Percentiles rank a stretch among this genome's conserved stretches.
These are phyloP conservation scores for Phytophthora boehmeriae DNA, from an alignment of 352 stramenopile species.

Conservation along the genomic window DNA sequence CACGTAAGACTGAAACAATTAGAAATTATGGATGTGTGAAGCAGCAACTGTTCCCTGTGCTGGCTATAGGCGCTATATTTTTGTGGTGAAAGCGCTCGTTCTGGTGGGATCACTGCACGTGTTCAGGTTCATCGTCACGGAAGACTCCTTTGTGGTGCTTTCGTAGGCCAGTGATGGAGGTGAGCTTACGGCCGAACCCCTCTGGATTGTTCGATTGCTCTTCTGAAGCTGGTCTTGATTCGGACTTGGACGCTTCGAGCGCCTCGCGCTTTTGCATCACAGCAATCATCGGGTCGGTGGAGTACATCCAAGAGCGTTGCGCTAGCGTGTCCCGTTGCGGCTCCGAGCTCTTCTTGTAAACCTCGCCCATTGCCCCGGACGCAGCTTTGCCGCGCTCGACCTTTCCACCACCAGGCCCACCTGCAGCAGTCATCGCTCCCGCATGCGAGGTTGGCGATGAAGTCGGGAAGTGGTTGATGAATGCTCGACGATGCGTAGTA, in stretches of 20 bases:
- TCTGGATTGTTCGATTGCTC: constrained; percentile 16
- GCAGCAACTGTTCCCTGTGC: constrained; percentile 9
- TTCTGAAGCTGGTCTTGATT: constrained; percentile 7
- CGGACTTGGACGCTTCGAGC: neutral
- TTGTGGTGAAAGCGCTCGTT: neutral
- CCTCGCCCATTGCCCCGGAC: constrained; percentile 68
- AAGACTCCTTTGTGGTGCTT: constrained; percentile 67
- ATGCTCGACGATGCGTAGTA: constrained; percentile 65
- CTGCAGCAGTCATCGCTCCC: constrained; percentile 43
- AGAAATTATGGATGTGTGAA: constrained; percentile 25
- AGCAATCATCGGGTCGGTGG: constrained; percentile 67
- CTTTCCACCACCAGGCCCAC: constrained; percentile 44
- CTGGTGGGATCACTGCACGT: constrained; percentile 11
- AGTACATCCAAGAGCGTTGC: constrained; percentile 83
- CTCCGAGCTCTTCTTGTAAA: constrained; percentile 58
- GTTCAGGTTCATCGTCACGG: constrained; percentile 49
- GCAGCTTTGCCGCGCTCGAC: constrained; percentile 67
- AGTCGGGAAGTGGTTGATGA: constrained; percentile 51
- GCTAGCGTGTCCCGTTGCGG: constrained; percentile 73
- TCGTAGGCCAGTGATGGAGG: constrained; percentile 62
- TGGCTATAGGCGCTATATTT: neutral
- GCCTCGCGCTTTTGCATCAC: constrained; percentile 44
- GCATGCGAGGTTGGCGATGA: constrained; percentile 17
- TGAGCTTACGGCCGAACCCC: constrained; percentile 51
- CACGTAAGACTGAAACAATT: constrained; percentile 13